Evolutionary conservation across 2,329 filamentous ascomycete species (phyloP).

Genomic region (Tolypocladium tropicale): DNA sequence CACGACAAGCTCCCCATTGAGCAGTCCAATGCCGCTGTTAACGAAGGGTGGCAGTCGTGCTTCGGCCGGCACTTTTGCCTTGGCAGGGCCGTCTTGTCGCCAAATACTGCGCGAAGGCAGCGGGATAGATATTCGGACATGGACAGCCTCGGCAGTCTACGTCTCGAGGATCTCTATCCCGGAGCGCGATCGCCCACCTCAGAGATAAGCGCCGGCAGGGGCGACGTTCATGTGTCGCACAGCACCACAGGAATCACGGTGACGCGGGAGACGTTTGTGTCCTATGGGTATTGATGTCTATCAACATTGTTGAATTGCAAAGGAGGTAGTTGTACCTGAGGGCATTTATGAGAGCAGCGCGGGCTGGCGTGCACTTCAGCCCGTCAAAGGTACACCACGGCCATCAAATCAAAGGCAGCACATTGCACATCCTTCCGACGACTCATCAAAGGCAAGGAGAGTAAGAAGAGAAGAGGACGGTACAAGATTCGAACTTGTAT

Average conservation of each 20-base stretch:
- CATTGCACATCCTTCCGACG: too few relatives aligned
- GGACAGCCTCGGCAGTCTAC: slow-evolving; percentile 12
- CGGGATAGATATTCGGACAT: slow-evolving; percentile 6
- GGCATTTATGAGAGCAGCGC: background rate
- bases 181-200: slow-evolving; percentile 5
- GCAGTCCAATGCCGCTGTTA: background rate
- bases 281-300: background rate
- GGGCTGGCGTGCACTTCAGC: too few relatives aligned
- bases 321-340: too few relatives aligned
- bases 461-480: slow-evolving; percentile 5
- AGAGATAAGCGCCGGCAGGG: slow-evolving; percentile 10
- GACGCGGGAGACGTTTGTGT: background rate
- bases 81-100: background rate
- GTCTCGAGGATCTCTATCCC: slow-evolving; percentile 6
- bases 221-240: background rate
- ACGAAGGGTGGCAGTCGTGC: slow-evolving; percentile 15
- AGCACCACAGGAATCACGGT: background rate
- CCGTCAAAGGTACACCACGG: too few relatives aligned
- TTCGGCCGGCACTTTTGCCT: background rate
- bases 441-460: background rate
- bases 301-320: background rate
- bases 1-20: slow-evolving; percentile 5
- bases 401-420: too few relatives aligned
- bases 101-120: background rate
- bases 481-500: slow-evolving; percentile 13